phyloP scores from a whole-genome alignment of 352 stramenopile species.

The Phytophthora capsici region DNA sequence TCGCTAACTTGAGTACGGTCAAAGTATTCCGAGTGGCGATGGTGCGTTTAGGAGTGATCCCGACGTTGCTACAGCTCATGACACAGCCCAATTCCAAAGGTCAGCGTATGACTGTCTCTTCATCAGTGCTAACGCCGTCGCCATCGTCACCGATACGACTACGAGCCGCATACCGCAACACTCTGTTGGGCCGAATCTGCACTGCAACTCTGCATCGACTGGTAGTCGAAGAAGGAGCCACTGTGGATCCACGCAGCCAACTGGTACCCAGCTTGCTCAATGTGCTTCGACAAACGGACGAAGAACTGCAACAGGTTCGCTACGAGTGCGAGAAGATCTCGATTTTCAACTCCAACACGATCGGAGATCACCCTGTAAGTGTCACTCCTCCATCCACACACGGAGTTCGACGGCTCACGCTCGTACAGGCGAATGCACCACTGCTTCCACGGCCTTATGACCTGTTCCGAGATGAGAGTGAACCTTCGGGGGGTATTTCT shows the following conservation, averaged over 20 bases:
- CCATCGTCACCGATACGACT: slow-evolving; percentile 3
- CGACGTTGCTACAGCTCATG: slow-evolving; percentile 57
- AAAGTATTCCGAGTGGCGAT: slow-evolving; percentile 62
- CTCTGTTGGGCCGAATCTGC: slow-evolving; percentile 54
- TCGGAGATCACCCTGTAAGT: slow-evolving; percentile 1
- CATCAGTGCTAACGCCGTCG: not conserved
- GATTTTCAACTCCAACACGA: slow-evolving; percentile 32
- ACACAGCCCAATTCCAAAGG: slow-evolving; percentile 9
- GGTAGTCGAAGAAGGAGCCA: slow-evolving; percentile 61
- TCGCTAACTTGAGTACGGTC: slow-evolving; percentile 80
- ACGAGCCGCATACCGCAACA: slow-evolving; percentile 8
- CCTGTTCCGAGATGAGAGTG: not conserved
- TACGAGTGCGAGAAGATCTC: slow-evolving; percentile 43
- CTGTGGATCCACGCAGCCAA: slow-evolving; percentile 39
- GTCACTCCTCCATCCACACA: slow-evolving; percentile 6
- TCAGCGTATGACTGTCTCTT: slow-evolving; percentile 13
- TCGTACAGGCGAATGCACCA: not conserved
- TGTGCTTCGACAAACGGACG: slow-evolving; percentile 62
- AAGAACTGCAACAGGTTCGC: slow-evolving; percentile 74
- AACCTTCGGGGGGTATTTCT: not conserved
- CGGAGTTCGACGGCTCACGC: slow-evolving; percentile 14
- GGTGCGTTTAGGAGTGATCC: slow-evolving; percentile 59
- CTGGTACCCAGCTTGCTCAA: slow-evolving; percentile 65
- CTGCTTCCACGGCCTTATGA: not conserved
- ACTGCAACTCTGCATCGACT: slow-evolving; percentile 73